phyloP scores from a whole-genome alignment of 371 early-diverging fungal genomes.

The Mucor racemosus region DNA sequence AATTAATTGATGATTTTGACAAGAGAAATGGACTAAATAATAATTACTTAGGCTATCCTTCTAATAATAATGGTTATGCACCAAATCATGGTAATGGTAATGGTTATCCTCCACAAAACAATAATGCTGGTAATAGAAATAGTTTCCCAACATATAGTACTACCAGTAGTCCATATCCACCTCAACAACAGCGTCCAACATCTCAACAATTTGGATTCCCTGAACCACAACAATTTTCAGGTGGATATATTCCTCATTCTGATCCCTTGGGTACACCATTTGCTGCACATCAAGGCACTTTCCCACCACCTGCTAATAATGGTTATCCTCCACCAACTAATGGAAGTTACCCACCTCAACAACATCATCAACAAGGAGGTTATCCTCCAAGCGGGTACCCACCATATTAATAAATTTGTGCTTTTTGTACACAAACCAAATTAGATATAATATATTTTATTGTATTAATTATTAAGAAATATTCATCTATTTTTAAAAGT shows the following conservation, averaged over 20 bases:
- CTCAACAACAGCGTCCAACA: conserved; percentile 2
- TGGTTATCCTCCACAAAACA: conserved; percentile 16
- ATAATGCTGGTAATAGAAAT: conserved; percentile 17
- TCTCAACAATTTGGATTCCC: conserved; percentile 20
- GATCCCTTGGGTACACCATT: conserved; percentile 32
- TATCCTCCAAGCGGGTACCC: conserved; percentile 20
- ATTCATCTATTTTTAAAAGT: too few species aligned
- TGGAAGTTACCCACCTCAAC: conserved; percentile 16
- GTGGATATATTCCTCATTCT: conserved; percentile 21
- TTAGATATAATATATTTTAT: background rate
- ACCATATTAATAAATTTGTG: conserved; percentile 7
- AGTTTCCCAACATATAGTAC: conserved; percentile 18
- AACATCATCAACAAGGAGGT: conserved; percentile 8
- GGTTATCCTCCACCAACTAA: conserved; percentile 17
- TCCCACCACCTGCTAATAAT: conserved; percentile 1
- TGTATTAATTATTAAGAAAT: background rate
- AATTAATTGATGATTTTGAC: too few species aligned
- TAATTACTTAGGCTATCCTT: conserved; percentile 18
- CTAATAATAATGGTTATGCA: conserved; percentile 6
- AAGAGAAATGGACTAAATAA: too few species aligned
- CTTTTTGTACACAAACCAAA: background rate
- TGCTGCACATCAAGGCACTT: conserved; percentile 37
- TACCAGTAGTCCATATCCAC: conserved; percentile 13
- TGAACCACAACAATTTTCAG: conserved; percentile 31
- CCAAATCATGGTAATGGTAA: background rate